Evolutionary conservation across 2,329 filamentous ascomycete genomes (phyloP), one percentile per base, ranked within the genome.

Genomic region (Colletotrichum sp.): DNA sequence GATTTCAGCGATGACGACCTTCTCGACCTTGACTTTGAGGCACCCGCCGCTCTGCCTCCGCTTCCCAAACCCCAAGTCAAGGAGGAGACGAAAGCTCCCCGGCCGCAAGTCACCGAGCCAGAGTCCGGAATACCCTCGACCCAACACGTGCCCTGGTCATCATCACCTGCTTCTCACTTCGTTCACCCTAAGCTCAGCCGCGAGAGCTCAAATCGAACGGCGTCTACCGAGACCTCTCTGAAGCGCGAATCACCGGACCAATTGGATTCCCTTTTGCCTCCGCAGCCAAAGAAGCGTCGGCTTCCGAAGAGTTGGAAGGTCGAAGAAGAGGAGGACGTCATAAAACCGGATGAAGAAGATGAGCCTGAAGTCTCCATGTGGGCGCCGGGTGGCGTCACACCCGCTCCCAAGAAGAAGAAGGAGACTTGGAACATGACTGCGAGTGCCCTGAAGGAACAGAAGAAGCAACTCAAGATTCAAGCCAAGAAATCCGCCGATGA

Each of bases 1-100:
- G 96, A 98, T 81, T 97, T 98, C 79, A 95, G 95, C 80, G 95
- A 96, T 81, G 96, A 98, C 79, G 90, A 93, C 24, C 91, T 95
- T 71, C 87, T 98, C 28, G 94, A 95, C 77, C 84, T 94, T 24
- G 90, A 96, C 77, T 90, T 92, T 68, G 89, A 94, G 75, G 89
- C 92, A 75, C 92, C 93, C 0, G 84, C 87, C 2, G 86, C 90
- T 3, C 87, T 91, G 5, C 88, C 88, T 9, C 55, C 68, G 16
- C 71, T 69, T 26, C 73, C 72, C 16, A 77, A 78, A 76, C 67
- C 82, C 79, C 39, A 81, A 57, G 32, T 83, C 79, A 81, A 71
- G 80, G 26, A 80, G 80, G 52, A 79, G 78, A 52, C n/a, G 44
- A 28, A 79, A 80, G 13, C 80, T 80, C 63, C 69, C 9, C 22